A percentile compares a stretch with the other conserved stretches of the same genome.
Conservation (phyloP, 495 filamentous ascomycete species). For the Polyplosphaeria fusca region DNA sequence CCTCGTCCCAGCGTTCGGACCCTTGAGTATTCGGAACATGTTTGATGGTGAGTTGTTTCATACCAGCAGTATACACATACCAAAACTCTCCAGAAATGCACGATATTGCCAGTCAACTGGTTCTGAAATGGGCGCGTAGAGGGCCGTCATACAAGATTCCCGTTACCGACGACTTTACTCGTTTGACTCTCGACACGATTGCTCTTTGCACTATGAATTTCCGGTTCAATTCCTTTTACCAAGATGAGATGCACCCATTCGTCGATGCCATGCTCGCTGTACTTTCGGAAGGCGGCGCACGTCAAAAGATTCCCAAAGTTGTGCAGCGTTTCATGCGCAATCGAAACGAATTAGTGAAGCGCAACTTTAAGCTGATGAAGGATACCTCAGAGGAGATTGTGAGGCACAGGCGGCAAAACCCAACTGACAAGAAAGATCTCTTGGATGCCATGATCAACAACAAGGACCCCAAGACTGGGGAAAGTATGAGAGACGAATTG, state of each 20-base stretch:
- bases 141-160: conserved; percentile 55
- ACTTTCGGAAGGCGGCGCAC: conserved; percentile 53
- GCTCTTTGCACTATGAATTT: conserved; percentile 69
- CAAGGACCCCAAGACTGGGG: conserved; percentile 42
- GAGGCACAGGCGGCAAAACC: conserved; percentile 54
- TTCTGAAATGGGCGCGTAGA: conserved; percentile 70
- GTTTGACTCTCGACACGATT: conserved; percentile 69
- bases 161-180: conserved; percentile 70
- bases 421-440: conserved; percentile 62
- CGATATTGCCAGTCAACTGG: conserved; percentile 67
- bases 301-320: conserved; percentile 52
- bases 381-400: conserved; percentile 59
- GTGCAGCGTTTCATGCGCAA: conserved; percentile 48
- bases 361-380: conserved; percentile 56
- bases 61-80: not conserved
- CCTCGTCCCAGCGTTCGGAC: conserved; percentile 62
- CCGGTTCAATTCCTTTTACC: conserved; percentile 74
- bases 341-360: conserved; percentile 55
- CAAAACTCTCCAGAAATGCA: conserved; percentile 61
- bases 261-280: conserved; percentile 61
- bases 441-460: conserved; percentile 68
- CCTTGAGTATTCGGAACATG: conserved; percentile 57
- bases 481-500: conserved; percentile 32
- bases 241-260: conserved; percentile 52
- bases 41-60: conserved; percentile 13